Conservation (phyloP, 2,329 filamentous ascomycete species). For the Penicillium palitans region DNA sequence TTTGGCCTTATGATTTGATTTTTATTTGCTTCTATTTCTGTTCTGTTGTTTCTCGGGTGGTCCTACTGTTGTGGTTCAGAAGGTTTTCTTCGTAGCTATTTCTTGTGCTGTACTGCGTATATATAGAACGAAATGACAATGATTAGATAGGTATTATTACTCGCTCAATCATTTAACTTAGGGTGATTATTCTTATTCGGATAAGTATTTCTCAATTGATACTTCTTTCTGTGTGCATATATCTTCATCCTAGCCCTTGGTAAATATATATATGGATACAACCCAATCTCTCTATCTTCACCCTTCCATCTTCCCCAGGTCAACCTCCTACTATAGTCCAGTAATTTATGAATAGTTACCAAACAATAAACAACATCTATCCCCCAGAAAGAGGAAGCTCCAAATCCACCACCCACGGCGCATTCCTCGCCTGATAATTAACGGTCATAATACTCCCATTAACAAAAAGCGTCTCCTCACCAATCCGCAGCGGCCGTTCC, state of each 20-base stretch:
- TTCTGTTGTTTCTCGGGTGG: background rate
- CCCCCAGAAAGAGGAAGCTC: slow-evolving; percentile 41
- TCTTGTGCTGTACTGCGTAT: background rate
- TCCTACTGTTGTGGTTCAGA: background rate
- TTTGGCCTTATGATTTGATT: background rate
- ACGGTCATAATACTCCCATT: slow-evolving; percentile 60
- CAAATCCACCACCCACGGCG: slow-evolving; percentile 58
- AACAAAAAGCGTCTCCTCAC: slow-evolving; percentile 57
- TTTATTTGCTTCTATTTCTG: background rate
- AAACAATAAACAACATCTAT: background rate
- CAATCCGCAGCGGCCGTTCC: slow-evolving; percentile 39
- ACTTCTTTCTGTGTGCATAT: background rate
- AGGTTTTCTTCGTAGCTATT: background rate
- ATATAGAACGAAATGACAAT: background rate
- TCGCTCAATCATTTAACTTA: background rate
- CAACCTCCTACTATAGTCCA: no score
- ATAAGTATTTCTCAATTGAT: background rate
- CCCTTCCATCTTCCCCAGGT: no score
- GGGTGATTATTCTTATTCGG: no score
- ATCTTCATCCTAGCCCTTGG: background rate
- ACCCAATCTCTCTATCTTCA: background rate
- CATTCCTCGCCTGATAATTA: slow-evolving; percentile 51
- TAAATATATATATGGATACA: background rate
- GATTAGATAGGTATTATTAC: background rate
- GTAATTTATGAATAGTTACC: no score